phyloP scores from a whole-genome alignment of 768 basidiomycete genomes.

The Rhodotorula sphaerocarpa region DNA sequence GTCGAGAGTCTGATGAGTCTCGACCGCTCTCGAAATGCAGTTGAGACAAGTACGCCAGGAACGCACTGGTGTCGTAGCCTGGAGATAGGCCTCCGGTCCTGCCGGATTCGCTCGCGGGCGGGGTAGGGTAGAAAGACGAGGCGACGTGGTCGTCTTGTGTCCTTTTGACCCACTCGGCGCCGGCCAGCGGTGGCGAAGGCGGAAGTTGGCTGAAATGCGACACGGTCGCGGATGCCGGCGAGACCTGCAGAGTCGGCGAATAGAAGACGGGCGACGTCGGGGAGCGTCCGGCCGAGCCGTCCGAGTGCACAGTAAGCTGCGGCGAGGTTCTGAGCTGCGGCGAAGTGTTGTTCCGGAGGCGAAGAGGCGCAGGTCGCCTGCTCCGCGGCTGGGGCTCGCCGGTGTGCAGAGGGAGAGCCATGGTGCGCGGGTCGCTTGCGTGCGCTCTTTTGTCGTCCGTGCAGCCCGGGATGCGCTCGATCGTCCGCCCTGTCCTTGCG shows the following conservation, averaged over 20 bases:
- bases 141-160: too few species aligned
- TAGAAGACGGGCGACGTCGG: constrained; percentile 9
- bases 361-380: background rate
- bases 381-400: background rate
- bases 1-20: too few species aligned
- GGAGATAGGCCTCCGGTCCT: background rate
- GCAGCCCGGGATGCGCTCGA: too few species aligned
- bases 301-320: background rate
- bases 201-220: constrained; percentile 20
- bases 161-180: background rate
- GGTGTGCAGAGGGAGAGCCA: constrained; percentile 8
- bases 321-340: constrained; percentile 3
- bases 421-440: background rate
- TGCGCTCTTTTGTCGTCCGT: background rate
- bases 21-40: too few species aligned
- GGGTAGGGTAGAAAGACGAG: constrained; percentile 5
- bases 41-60: too few species aligned
- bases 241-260: constrained; percentile 1
- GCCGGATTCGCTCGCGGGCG: background rate
- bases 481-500: too few species aligned
- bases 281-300: background rate
- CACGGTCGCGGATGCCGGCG: background rate
- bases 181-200: constrained; percentile 11
- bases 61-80: too few species aligned
- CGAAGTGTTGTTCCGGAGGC: constrained; percentile 2